These are phyloP conservation scores for Arthromyces matolae DNA, from an alignment of 768 basidiomycete species.

Conservation along the genomic window DNA sequence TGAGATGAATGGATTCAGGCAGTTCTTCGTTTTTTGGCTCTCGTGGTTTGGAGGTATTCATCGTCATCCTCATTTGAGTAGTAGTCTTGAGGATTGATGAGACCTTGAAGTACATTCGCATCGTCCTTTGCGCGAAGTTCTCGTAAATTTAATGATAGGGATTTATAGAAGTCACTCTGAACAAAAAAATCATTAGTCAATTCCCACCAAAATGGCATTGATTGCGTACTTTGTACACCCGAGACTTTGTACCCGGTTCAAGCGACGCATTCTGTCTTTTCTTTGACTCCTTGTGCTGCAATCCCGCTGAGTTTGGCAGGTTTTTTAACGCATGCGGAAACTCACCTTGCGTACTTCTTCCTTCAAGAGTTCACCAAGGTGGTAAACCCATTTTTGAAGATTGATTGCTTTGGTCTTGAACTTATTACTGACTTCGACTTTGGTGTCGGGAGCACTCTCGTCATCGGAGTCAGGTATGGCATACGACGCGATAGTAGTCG, in stretches of 20 bases:
- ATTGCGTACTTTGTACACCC: conserved; percentile 52
- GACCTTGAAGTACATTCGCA: conserved; percentile 34
- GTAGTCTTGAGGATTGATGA: conserved; percentile 32
- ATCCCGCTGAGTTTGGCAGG: conserved; percentile 5
- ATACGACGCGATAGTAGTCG: conserved; percentile 57
- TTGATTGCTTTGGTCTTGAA: conserved; percentile 35
- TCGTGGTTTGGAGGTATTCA: conserved; percentile 36
- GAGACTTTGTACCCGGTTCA: conserved; percentile 43
- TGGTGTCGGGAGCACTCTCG: conserved; percentile 46
- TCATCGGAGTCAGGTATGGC: conserved; percentile 70
- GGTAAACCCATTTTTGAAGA: conserved; percentile 66
- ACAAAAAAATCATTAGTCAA: not conserved
- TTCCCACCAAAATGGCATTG: not conserved
- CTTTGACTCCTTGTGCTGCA: conserved; percentile 63
- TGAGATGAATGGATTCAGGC: conserved; percentile 6
- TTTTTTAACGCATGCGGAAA: conserved; percentile 3
- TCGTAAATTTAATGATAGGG: conserved; percentile 53
- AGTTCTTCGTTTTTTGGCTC: conserved; percentile 32
- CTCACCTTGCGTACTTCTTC: conserved; percentile 69
- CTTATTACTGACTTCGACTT: conserved; percentile 32
- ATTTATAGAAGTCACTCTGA: conserved; percentile 70
- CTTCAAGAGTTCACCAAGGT: conserved; percentile 55
- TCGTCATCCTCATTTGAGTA: conserved; percentile 52
- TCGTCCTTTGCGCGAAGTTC: conserved; percentile 58
- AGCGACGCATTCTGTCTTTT: conserved; percentile 45